A percentile compares a stretch with the other conserved stretches of the same genome.
Evolutionary conservation across 83 land plant genomes (phyloP).

Genomic region (Picea engelmannii): DNA sequence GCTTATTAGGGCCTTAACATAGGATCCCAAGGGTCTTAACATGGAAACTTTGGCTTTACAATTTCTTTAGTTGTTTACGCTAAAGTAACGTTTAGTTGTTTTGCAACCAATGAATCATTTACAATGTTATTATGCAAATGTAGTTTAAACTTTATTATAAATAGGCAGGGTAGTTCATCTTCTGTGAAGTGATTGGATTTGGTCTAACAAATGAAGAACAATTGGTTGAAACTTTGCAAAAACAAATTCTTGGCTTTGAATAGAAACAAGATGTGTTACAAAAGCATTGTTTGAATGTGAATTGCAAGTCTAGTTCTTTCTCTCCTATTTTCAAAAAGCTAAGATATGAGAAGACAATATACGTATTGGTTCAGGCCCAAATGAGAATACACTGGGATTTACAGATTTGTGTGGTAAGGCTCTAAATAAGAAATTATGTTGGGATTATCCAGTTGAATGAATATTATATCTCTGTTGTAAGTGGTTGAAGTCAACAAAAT

Average conservation of each 20-base stretch:
- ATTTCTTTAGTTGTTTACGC: background rate
- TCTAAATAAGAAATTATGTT: constrained; percentile 9
- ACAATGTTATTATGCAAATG: background rate
- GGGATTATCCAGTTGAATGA: constrained; percentile 3
- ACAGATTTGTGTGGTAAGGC: constrained; percentile 8
- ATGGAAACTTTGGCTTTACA: no score
- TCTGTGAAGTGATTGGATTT: constrained; percentile 5
- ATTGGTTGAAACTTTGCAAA: constrained; percentile 6
- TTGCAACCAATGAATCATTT: background rate
- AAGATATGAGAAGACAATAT: background rate
- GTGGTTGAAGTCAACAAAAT: background rate
- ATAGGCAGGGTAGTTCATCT: no score
- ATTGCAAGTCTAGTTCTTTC: constrained; percentile 1
- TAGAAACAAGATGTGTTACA: constrained; percentile 15
- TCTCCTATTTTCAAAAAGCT: background rate
- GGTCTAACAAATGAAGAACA: constrained; percentile 14
- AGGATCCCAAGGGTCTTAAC: no score
- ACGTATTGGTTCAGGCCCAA: background rate
- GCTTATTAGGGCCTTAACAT: no score
- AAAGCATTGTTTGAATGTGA: constrained; percentile 11
- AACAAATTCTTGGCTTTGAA: constrained; percentile 6
- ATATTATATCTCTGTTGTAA: background rate
- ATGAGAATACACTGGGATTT: background rate
- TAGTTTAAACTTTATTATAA: background rate
- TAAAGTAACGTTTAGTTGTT: background rate